Evolutionary conservation across 257 asterid species (phyloP), one percentile per base, ranked within the genome.

Genomic region (Coffea eugenioides): DNA sequence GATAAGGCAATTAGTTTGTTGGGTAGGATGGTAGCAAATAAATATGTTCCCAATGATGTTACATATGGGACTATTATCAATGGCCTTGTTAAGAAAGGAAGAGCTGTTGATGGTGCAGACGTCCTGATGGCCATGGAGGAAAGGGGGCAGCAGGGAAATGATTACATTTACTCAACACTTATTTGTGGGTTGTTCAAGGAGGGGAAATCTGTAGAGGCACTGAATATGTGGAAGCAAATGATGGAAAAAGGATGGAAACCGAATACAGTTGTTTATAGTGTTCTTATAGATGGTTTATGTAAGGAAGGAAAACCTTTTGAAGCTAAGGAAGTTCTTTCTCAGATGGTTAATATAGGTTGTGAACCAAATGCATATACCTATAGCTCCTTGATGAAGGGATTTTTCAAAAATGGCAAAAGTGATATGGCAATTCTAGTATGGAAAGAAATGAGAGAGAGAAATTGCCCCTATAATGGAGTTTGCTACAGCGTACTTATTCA

Each of bases 281-380:
- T 92, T 84, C 90, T 96, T 74, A 88, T 96, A 61, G 97, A 93
- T 84, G 99, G 99, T 45, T 86, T 94, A 61, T 92, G 98, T 84
- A 83, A 78, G 77, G 89, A 80, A 68, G 91, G 94, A 64, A 91
- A 85, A 81, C 91, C 94, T 25, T 80, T 84, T 39, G 90, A 93
- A 84, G 99, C 95, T 69, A 91, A 88, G 81, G 85, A 87, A 62
- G 85, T 85, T 66, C 85, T 92, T 73, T 56, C 46, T 46, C 89
- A 89, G 87, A 93, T 95, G 97, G 80, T 88, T 80, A 80, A 78
- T 46, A 75, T 14, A 31, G 97, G 91, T 71, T 91, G 90, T 79
- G 54, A 41, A 73, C 98, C 97, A 45, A 95, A 95, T 88, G 91
- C 92, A 73, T 88, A 81, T 82, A 85, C 94, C 65, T 92, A 89